Percentiles rank a stretch among this genome's conserved stretches.
These are phyloP conservation scores for Fusarium miscanthi DNA, from an alignment of 2,329 filamentous ascomycete genomes.

Conservation along the genomic window DNA sequence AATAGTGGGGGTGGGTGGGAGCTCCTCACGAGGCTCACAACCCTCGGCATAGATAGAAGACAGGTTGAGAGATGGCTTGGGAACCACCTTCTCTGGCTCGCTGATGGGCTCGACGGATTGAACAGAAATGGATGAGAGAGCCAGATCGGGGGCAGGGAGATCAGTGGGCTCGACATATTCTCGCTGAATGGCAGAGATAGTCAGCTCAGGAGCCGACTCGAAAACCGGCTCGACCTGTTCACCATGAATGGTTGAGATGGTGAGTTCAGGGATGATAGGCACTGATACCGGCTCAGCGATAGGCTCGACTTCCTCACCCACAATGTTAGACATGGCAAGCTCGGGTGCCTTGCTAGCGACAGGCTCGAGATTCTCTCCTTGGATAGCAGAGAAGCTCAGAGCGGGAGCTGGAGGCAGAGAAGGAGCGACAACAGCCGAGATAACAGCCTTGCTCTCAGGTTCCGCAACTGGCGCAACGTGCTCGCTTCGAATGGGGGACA, in stretches of 20 bases:
- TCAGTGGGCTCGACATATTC: constrained; percentile 44
- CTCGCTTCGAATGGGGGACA: constrained; percentile 39
- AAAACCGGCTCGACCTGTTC: constrained; percentile 41
- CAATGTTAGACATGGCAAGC: constrained; percentile 26
- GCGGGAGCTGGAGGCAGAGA: constrained; percentile 25
- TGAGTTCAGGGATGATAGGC: constrained; percentile 28
- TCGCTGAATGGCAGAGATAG: constrained; percentile 37
- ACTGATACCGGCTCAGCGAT: constrained; percentile 13
- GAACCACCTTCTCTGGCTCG: constrained; percentile 49
- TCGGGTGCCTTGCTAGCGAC: constrained; percentile 15
- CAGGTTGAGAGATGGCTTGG: constrained; percentile 44
- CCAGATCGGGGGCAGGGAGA: constrained; percentile 39
- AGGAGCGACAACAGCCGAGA: constrained; percentile 11
- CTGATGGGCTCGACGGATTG: constrained; percentile 49
- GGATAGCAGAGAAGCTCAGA: constrained; percentile 38
- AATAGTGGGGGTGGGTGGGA: constrained; percentile 32
- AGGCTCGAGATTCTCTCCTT: constrained; percentile 38
- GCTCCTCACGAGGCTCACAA: constrained; percentile 52
- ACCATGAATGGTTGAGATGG: constrained; percentile 32
- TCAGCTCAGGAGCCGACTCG: constrained; percentile 25
- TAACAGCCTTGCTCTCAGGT: constrained; percentile 5
- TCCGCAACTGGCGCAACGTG: constrained; percentile 35
- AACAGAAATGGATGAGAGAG: constrained; percentile 45
- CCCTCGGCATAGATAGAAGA: constrained; percentile 47
- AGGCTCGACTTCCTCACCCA: constrained; percentile 29